Evolutionary conservation across 768 basidiomycete species (phyloP).

Genomic region (Podaxis sp.): DNA sequence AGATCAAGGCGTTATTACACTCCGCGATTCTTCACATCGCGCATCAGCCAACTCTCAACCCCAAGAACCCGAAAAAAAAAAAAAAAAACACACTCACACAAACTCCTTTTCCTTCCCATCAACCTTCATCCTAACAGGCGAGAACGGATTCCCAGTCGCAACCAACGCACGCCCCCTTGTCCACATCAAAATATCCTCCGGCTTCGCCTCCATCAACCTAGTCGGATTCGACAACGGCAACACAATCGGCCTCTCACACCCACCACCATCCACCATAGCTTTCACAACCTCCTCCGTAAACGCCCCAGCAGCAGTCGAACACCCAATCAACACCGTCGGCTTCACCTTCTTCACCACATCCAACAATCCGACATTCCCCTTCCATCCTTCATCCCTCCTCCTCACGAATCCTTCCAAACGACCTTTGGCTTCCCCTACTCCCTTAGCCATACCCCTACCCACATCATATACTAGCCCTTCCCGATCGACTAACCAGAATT

Average conservation of each 20-base stretch:
- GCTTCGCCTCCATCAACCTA: slow-evolving; percentile 67
- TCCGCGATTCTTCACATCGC: slow-evolving; percentile 54
- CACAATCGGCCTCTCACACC: slow-evolving; percentile 65
- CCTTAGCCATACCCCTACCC: slow-evolving; percentile 14
- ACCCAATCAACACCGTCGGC: slow-evolving; percentile 84
- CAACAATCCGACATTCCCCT: slow-evolving; percentile 48
- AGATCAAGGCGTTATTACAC: slow-evolving; percentile 78
- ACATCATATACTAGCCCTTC: slow-evolving; percentile 27
- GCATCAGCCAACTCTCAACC: not conserved
- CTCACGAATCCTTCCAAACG: slow-evolving; percentile 52
- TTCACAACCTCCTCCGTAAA: slow-evolving; percentile 72
- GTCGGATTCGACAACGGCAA: slow-evolving; percentile 85
- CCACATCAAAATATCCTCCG: slow-evolving; percentile 71
- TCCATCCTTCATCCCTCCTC: slow-evolving; percentile 55
- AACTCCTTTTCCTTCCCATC: slow-evolving; percentile 55
- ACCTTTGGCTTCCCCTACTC: slow-evolving; percentile 30
- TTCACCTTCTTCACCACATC: slow-evolving; percentile 68
- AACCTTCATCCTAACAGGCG: slow-evolving; percentile 55
- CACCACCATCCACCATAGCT: slow-evolving; percentile 47
- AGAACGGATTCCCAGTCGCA: slow-evolving; percentile 85
- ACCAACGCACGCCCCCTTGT: slow-evolving; percentile 74
- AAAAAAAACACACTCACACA: slow-evolving; percentile 30
- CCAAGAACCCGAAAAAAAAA: not conserved
- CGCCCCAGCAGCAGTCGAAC: slow-evolving; percentile 71
- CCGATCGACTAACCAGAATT: slow-evolving; percentile 73